These are phyloP conservation scores for Helicostylum pulchrum DNA, from an alignment of 192 early-diverging fungal genomes.

Conservation along the genomic window DNA sequence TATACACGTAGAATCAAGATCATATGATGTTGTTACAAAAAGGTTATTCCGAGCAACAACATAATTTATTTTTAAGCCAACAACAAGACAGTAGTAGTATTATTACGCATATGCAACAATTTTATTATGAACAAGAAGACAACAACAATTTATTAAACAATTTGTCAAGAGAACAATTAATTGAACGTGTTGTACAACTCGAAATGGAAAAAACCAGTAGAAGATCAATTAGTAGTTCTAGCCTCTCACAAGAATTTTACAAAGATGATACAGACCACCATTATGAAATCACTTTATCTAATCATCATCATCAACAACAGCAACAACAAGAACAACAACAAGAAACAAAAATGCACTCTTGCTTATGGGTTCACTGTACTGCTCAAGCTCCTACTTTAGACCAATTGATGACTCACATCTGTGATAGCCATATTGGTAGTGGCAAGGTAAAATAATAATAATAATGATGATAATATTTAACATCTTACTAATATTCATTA, in stretches of 20 bases:
- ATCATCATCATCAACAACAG: constrained; percentile 11
- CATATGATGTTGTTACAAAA: constrained; percentile 20
- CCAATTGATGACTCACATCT: constrained; percentile 43
- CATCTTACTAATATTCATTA: not conserved
- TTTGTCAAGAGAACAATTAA: constrained; percentile 20
- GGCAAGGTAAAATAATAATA: constrained; percentile 53
- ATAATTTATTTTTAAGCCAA: not conserved
- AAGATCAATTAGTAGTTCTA: no score
- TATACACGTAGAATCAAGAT: constrained; percentile 14
- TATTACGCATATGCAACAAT: constrained; percentile 1
- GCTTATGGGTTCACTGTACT: constrained; percentile 6
- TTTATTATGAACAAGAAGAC: not conserved
- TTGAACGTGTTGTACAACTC: constrained; percentile 26
- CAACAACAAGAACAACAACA: constrained; percentile 14
- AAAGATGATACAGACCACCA: no score
- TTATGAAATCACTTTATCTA: no score
- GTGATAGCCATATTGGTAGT: constrained; percentile 48
- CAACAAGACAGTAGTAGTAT: not conserved
- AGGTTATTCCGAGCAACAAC: constrained; percentile 8
- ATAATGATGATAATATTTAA: not conserved
- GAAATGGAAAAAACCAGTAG: constrained; percentile 18
- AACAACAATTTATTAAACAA: constrained; percentile 5
- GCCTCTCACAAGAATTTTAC: no score
- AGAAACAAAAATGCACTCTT: constrained; percentile 17
- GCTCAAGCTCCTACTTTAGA: not conserved